Evolutionary conservation across 805 yeast genomes (phyloP).

Genomic region (Ogataea henricii): DNA sequence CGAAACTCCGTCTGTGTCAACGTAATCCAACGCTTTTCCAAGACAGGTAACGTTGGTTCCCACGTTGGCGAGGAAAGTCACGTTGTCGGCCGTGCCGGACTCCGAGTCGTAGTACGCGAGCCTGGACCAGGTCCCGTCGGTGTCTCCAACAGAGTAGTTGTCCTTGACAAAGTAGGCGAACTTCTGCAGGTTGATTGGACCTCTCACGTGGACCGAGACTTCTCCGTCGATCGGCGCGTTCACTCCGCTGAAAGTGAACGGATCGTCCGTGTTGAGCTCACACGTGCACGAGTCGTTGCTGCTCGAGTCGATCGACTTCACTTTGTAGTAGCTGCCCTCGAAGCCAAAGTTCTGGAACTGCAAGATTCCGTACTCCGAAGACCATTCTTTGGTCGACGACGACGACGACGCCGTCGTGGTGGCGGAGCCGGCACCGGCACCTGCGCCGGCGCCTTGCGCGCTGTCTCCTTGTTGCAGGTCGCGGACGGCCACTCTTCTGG

Average conservation of each 20-base stretch:
- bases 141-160: slow-evolving; percentile 39
- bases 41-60: slow-evolving; percentile 64
- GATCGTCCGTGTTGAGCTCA: slow-evolving; percentile 37
- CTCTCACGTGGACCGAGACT: slow-evolving; percentile 76
- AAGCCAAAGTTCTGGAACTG: slow-evolving; percentile 59
- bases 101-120: slow-evolving; percentile 58
- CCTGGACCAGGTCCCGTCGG: slow-evolving; percentile 57
- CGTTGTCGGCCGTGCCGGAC: slow-evolving; percentile 54
- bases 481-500: slow-evolving; percentile 10
- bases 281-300: slow-evolving; percentile 50
- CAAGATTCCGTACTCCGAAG: slow-evolving; percentile 41
- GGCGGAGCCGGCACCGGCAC: background rate
- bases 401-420: slow-evolving; percentile 11
- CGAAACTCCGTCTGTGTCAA: slow-evolving; percentile 56
- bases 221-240: slow-evolving; percentile 70
- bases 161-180: slow-evolving; percentile 63
- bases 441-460: background rate
- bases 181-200: slow-evolving; percentile 61
- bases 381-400: slow-evolving; percentile 17
- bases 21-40: slow-evolving; percentile 68
- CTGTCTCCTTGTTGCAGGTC: slow-evolving; percentile 5
- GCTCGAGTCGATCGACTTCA: slow-evolving; percentile 43
- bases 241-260: slow-evolving; percentile 50
- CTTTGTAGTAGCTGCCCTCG: slow-evolving; percentile 52
- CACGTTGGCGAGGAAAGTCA: slow-evolving; percentile 66